Evolutionary conservation across 192 early-diverging fungal genomes (phyloP), one percentile per base, ranked within the genome.

Genomic region (Umbelopsis sp.): DNA sequence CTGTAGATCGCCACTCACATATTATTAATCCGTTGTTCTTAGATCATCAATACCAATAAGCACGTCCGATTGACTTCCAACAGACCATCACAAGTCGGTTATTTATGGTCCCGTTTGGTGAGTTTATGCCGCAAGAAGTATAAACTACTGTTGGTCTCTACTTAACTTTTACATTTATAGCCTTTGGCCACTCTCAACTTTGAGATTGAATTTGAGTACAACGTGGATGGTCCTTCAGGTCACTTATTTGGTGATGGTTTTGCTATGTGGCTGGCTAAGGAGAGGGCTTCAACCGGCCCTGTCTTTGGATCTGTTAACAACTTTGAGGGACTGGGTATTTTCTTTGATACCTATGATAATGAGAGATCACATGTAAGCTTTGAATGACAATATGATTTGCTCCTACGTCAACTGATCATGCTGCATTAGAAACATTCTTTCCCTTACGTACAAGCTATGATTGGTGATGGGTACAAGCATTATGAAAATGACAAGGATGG

Each of bases 321-420:
- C 52, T 98, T 98, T 78, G 87, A 88, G 37, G 98, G 98, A 0
- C 80, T 99, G 27, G 98, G 96, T 22, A 78, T 99, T 66, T 95
- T 98, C 74, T 97, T 99, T 75, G 98, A 98, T 81, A 98, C 96
- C 9, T 98, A 97, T 74, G 85, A 92, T 49, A 98, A 98, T 76
- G 82, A 90, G 66, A 77, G 89, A 68, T 75, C 79, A 27, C 65
- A 76, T 45, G 85, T 86, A 81, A 75, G 73, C 27, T 73, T 16
- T 16, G 22, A 37, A 22, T 23, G 41, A 23, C 0, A 0, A 8
- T 3, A 21, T 37, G 33, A 10, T 16, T 45, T 30, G 20, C 10
- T 1, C 1, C 9, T 1, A 35, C 13, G 10, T 44, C 2, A 21
- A 16, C 46, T 35, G 33, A 58, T 15, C 46, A 15, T 68, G 0